Evolutionary conservation across 441 rosid genomes (phyloP), one percentile per base, ranked within the genome.

Genomic region (Populus tomentosa): DNA sequence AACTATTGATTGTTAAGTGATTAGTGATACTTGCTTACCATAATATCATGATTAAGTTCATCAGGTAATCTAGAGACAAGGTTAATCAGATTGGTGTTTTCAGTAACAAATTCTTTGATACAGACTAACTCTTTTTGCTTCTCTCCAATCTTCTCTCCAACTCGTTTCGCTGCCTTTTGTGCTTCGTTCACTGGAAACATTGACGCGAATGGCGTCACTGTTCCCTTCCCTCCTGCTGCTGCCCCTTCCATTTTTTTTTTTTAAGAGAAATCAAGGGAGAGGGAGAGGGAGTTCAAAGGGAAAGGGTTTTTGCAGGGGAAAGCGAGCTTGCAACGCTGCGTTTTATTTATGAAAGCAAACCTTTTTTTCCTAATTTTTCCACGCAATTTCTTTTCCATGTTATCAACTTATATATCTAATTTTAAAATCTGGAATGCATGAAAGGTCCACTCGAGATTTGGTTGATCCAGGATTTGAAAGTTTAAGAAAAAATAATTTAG

Each of bases 41-140:
- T 92, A 77, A 93, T 77, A 70, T 90, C 91, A 80, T 90, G 94
- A 84, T 90, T 90, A 66, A 93, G 97, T 70, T 93, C 86, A 21
- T 93, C 90, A 69, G 97, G 99, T 21, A 95, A 94, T 76, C 85
- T 86, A 56, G 85, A 84, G 69, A 95, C 84, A 75, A 88, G 91
- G 84, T 82, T 86, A 65, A 89, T 84, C 72, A 95, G 88, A 74
- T 69, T 84, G 67, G 79, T 64, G 85, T 93, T 95, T 38, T 93
- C 97, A 76, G 90, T 82, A 75, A 86, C 83, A 87, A 88, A 92
- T 59, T 85, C 85, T 64, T 80, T 86, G 38, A 90, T 71, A 38
- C 75, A 84, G 65, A 80, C 83, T 76, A 91, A 78, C 85, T 92
- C 97, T 72, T 35, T 81, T 24, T 73, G 88, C 86, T 91, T 88